Conservation (phyloP, 768 basidiomycete genomes). For the Tulasnella sp. region DNA sequence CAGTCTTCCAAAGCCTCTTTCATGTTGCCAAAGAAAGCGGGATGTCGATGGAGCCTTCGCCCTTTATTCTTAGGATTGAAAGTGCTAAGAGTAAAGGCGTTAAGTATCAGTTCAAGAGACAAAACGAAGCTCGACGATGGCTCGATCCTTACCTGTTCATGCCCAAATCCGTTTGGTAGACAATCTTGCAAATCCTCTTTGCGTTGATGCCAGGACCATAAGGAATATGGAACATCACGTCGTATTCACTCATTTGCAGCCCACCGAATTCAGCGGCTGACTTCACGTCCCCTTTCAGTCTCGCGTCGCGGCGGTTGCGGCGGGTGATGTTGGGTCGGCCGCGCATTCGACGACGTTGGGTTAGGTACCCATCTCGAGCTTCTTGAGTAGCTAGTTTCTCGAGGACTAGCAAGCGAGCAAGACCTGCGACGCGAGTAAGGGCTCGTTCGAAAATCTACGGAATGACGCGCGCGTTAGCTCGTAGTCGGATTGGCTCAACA, state of each 20-base stretch:
- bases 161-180: slow-evolving; percentile 52
- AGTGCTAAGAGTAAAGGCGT: slow-evolving; percentile 41
- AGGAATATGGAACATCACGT: slow-evolving; percentile 55
- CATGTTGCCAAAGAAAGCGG: too few species aligned
- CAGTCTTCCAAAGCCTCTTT: slow-evolving; percentile 60
- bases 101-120: neutral
- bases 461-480: neutral
- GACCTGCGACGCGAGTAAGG: slow-evolving; percentile 54
- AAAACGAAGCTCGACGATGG: neutral
- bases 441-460: slow-evolving; percentile 58
- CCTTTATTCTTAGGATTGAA: slow-evolving; percentile 64
- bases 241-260: slow-evolving; percentile 57
- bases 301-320: slow-evolving; percentile 40
- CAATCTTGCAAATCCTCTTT: slow-evolving; percentile 52
- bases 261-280: slow-evolving; percentile 43
- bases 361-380: slow-evolving; percentile 48
- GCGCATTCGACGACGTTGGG: slow-evolving; percentile 50
- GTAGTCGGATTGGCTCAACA: too few species aligned
- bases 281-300: slow-evolving; percentile 58
- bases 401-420: slow-evolving; percentile 59
- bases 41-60: too few species aligned
- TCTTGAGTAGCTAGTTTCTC: slow-evolving; percentile 52
- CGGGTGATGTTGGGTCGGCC: slow-evolving; percentile 44
- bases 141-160: slow-evolving; percentile 37
- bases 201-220: slow-evolving; percentile 62